Evolutionary conservation across 306 rosid genomes (phyloP), one percentile per base, ranked within the genome.

Genomic region (Cicer chorassanicum): DNA sequence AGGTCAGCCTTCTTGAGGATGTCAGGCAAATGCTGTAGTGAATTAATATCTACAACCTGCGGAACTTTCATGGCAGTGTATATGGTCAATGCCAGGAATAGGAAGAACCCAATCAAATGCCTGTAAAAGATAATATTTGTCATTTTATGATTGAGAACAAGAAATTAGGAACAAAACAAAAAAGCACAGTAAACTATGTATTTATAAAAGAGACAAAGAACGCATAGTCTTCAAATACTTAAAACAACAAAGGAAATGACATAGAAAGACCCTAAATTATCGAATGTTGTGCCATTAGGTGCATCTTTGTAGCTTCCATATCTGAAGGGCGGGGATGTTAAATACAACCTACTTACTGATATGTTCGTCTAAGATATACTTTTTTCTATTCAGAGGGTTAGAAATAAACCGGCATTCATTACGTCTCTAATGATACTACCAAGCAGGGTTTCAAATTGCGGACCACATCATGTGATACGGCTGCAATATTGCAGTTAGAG

Each of bases 21-120:
- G 59, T 87, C 96, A 9, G 89, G 97, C 68, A 91, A 77, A 82
- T 86, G 91, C 59, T 83, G 93, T 9, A 94, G 82, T 41, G 84
- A 79, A 63, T 86, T 87, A 73, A 91, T 89, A 87, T 94, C 97
- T 43, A 88, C 89, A 40, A 88, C 96, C 18, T 67, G 83, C 3
- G 99, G 99, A 83, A 92, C 69, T 87, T 90, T 80, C 82, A 76
- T 85, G 54, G 93, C 96, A 65, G 99, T 94, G 88, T 87, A 94
- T 84, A 94, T 73, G 78, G 99, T 94, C 87, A 94, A 83, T 77
- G 95, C 43, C 55, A 94, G 96, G 81, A 94, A 94, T 70, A 94
- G 80, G 88, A 94, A 87, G 86, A 94, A 94, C 76, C 99, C 99
- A 6, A 94, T 89, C 87, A 94, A 87, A 87, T 94, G 99, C 90